Evolutionary conservation across 345 rosid species (phyloP).

Genomic region (Arabidopsis arenosa): DNA sequence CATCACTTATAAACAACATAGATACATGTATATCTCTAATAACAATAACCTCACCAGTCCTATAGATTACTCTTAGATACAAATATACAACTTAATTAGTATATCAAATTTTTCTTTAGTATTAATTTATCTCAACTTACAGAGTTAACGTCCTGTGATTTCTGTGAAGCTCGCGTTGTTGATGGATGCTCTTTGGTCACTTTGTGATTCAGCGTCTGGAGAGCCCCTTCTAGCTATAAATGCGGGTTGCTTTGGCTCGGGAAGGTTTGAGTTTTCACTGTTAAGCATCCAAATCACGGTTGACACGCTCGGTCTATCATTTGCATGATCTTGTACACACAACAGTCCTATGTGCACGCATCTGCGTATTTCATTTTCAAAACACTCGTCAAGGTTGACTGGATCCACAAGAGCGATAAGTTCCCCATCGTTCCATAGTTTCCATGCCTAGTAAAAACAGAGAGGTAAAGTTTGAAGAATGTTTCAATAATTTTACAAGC

Average conservation of each 20-base stretch:
- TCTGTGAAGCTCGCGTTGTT: slow-evolving; percentile 25
- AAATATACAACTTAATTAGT: not conserved
- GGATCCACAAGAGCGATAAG: slow-evolving; percentile 23
- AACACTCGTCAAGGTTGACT: slow-evolving; percentile 4
- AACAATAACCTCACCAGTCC: slow-evolving; percentile 11
- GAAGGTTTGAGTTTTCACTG: slow-evolving; percentile 35
- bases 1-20: no score
- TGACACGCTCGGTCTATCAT: slow-evolving; percentile 42
- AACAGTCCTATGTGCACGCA: no score
- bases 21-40: not conserved
- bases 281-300: slow-evolving; percentile 41
- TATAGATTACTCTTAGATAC: not conserved
- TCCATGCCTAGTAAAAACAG: slow-evolving; percentile 37
- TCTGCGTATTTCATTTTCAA: slow-evolving; percentile 4
- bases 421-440: slow-evolving; percentile 32
- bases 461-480: not conserved
- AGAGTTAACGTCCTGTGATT: slow-evolving; percentile 28
- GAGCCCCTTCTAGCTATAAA: slow-evolving; percentile 32
- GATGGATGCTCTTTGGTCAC: slow-evolving; percentile 25
- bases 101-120: not conserved
- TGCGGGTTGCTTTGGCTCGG: slow-evolving; percentile 35
- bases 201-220: slow-evolving; percentile 16
- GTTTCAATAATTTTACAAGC: not conserved
- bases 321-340: not conserved
- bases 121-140: slow-evolving; percentile 4